phyloP scores from a whole-genome alignment of 148 eudicot genomes.

The Chenopodium formosanum region DNA sequence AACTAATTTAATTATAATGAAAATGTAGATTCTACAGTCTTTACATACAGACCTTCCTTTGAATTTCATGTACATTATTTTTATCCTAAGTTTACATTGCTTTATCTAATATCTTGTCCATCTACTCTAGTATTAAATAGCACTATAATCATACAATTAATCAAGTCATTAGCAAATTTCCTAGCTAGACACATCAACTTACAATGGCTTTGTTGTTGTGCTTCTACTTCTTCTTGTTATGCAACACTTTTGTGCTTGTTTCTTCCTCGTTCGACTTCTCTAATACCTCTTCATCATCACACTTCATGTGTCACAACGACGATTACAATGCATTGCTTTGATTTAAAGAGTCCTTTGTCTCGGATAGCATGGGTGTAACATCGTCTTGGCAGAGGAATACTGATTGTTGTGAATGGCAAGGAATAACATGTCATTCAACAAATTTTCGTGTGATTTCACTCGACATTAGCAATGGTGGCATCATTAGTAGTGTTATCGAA shows the following conservation, averaged over 20 bases:
- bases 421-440: not conserved
- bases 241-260: not conserved
- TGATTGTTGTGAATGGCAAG: not conserved
- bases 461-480: not conserved
- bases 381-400: not conserved
- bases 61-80: not conserved
- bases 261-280: not conserved
- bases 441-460: not conserved
- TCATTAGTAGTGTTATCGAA: not conserved
- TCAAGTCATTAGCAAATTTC: not conserved
- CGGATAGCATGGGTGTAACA: not conserved
- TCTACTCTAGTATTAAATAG: not conserved
- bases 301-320: not conserved
- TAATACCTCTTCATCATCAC: not conserved
- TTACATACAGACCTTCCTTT: not conserved
- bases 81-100: not conserved
- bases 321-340: not conserved
- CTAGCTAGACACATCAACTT: not conserved
- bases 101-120: not conserved
- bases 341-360: not conserved
- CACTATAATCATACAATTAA: not conserved
- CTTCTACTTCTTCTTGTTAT: not conserved
- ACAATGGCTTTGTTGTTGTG: not conserved
- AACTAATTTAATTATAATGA: not conserved
- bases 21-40: not conserved